Evolutionary conservation across 257 asterid species (phyloP).

Genomic region (Cordia subcordata): DNA sequence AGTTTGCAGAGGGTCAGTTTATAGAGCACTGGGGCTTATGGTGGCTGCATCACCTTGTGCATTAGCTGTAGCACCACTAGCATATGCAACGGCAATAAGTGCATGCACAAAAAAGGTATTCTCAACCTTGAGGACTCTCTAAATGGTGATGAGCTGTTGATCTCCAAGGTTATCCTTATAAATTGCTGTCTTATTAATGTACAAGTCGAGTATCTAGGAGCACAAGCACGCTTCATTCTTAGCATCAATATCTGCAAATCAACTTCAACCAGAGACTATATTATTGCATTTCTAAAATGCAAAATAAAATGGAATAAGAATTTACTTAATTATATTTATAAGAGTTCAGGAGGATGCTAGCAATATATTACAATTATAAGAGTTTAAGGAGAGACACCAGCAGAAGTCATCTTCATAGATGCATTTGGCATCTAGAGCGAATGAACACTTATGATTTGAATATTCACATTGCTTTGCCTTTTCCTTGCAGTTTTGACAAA

Average conservation of each 20-base stretch:
- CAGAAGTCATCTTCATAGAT: too few relatives aligned
- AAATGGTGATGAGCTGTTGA: neutral
- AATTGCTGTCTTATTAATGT: neutral
- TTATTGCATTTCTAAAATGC: too few relatives aligned
- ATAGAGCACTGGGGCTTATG: slow-evolving; percentile 96
- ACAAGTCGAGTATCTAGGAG: too few relatives aligned
- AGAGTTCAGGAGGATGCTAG: too few relatives aligned
- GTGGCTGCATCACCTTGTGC: slow-evolving; percentile 99
- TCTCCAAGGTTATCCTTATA: neutral
- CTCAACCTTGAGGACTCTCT: slow-evolving; percentile 1
- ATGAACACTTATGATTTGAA: neutral
- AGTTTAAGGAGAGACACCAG: too few relatives aligned
- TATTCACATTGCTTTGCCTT: neutral
- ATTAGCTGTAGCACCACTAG: slow-evolving; percentile 93
- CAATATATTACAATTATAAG: too few relatives aligned
- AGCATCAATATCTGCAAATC: too few relatives aligned
- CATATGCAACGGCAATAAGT: slow-evolving; percentile 96
- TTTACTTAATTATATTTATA: too few relatives aligned
- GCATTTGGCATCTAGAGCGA: too few relatives aligned
- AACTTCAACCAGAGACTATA: too few relatives aligned
- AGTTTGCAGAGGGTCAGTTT: slow-evolving; percentile 98
- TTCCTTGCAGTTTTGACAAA: neutral
- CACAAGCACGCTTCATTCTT: too few relatives aligned
- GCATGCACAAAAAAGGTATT: slow-evolving; percentile 94
- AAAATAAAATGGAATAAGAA: too few relatives aligned